Conservation (phyloP, 208 protist species). For the Wallacemonas sp. region DNA sequence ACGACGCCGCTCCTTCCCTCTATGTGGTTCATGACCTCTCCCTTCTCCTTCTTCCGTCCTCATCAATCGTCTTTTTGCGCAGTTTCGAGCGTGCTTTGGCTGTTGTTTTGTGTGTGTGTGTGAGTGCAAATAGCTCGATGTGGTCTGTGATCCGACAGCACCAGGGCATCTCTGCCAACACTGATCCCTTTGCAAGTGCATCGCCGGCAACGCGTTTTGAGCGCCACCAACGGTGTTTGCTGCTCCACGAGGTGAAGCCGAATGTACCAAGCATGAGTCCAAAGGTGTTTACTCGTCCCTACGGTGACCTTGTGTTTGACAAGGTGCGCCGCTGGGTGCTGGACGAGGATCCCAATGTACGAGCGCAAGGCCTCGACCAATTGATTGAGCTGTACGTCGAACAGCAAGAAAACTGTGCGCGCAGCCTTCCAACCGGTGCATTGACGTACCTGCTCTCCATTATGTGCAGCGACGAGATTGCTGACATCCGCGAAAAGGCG, state of each 20-base stretch:
- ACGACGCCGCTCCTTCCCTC: too few species aligned
- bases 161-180: conserved; percentile 47
- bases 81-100: neutral
- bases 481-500: conserved; percentile 61
- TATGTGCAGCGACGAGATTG: conserved; percentile 49
- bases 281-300: conserved; percentile 59
- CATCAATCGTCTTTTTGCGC: conserved; percentile 9
- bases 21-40: too few species aligned
- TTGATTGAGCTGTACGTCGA: conserved; percentile 70
- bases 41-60: too few species aligned
- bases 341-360: conserved; percentile 41
- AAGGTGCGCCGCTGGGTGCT: conserved; percentile 76
- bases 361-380: conserved; percentile 60
- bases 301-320: conserved; percentile 56
- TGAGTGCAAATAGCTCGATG: conserved; percentile 21
- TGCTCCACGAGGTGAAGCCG: conserved; percentile 71
- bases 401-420: conserved; percentile 59
- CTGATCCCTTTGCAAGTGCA: conserved; percentile 6
- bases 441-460: conserved; percentile 59
- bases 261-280: conserved; percentile 58
- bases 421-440: conserved; percentile 49
- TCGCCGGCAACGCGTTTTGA: conserved; percentile 22
- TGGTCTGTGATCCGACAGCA: conserved; percentile 69
- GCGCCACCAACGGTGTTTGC: conserved; percentile 59
- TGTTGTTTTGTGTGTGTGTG: neutral